Conservation (phyloP, 2,329 filamentous ascomycete genomes). For the Talaromyces verruculosus region DNA sequence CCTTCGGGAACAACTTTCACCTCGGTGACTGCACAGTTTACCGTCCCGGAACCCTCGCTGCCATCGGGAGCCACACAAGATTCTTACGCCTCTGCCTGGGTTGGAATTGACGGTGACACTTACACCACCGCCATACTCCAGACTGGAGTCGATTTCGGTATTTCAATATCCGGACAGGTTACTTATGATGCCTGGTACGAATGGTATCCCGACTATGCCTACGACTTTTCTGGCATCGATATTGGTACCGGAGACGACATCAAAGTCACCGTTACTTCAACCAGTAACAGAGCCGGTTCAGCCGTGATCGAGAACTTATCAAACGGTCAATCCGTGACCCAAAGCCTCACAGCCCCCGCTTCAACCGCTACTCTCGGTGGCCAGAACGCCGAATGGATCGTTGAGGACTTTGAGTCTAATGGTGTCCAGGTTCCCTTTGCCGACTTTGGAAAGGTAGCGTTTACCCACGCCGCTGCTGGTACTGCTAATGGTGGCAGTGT, state of each 20-base stretch:
- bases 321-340: conserved; percentile 53
- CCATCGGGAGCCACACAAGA: conserved; percentile 39
- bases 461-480: conserved; percentile 35
- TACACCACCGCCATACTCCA: conserved; percentile 57
- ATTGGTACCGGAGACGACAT: conserved; percentile 50
- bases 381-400: conserved; percentile 64
- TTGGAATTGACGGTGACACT: conserved; percentile 62
- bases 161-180: conserved; percentile 41
- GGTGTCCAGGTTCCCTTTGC: conserved; percentile 46
- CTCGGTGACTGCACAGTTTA: conserved; percentile 47
- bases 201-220: conserved; percentile 60
- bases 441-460: conserved; percentile 49
- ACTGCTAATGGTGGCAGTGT: conserved; percentile 25
- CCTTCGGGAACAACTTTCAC: conserved; percentile 50
- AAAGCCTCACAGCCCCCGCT: conserved; percentile 51
- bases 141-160: conserved; percentile 58
- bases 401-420: conserved; percentile 54
- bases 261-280: conserved; percentile 41
- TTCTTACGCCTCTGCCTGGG: conserved; percentile 57
- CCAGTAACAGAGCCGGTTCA: conserved; percentile 45
- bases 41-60: conserved; percentile 52
- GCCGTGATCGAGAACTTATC: conserved; percentile 54
- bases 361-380: conserved; percentile 47
- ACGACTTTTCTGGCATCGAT: conserved; percentile 52
- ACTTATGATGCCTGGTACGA: conserved; percentile 61